Evolutionary conservation across 1,139 yeast species (phyloP), one percentile per base, ranked within the genome.

Genomic region (Protomyces pachydermus): DNA sequence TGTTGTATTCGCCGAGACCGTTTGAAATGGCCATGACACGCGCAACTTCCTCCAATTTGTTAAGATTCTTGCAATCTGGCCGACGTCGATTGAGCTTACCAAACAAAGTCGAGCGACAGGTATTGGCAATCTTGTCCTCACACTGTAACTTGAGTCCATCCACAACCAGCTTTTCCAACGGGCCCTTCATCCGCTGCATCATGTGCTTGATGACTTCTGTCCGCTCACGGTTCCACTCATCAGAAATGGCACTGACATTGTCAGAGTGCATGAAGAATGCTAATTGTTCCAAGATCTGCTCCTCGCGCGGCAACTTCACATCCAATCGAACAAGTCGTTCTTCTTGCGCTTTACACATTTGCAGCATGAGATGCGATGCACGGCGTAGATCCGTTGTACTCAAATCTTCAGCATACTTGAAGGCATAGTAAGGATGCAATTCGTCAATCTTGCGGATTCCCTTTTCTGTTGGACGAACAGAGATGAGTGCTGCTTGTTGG

Each of bases 311-410:
- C 60, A 81, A 75, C 2, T 78, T 76, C 67, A 80, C 76, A 67
- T 80, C 80, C 9, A 83, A 77, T 54, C 73, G 76, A 57, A 83
- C 76, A 60, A 83, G 74, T 74, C 77, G 96, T 82, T 77, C 83
- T 71, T 74, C 75, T 73, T 93, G 98, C 1, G 98, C 98, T 72
- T 88, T 91, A 61, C 91, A 77, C 96, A 93, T 93, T 71, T 95
- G 83, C 71, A 95, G 79, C 69, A 88, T 88, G 35, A 87, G 78
- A 71, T 90, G 96, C 0, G 98, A 98, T 61, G 84, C 80, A 54
- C 79, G 80, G 3, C 84, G 82, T 71, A 95, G 82, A 66, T 91
- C 93, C 10, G 82, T 81, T 10, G 93, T 86, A 0, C 89, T 81
- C 71, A 95, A 82, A 74, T 90, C 88, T 64, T 84, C 82, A 18